These are phyloP conservation scores for Fraxinus xanthoxyloides DNA, from an alignment of 305 asterid genomes.

Conservation along the genomic window DNA sequence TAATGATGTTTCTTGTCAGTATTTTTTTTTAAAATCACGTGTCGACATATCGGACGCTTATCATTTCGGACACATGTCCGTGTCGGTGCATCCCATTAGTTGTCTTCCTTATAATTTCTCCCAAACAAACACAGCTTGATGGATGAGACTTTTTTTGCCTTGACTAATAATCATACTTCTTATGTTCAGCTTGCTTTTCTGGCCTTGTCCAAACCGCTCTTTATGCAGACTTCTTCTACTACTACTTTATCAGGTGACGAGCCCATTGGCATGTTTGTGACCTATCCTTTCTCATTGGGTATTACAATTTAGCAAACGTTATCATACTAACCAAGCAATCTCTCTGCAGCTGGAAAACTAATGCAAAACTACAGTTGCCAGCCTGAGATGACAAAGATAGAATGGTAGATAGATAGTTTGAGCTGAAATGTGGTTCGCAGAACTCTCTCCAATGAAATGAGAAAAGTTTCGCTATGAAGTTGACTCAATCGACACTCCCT, in stretches of 20 bases:
- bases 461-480: conserved; percentile 25
- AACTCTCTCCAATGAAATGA: not conserved
- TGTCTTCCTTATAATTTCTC: not conserved
- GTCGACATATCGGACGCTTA: no score
- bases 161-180: conserved; percentile 14
- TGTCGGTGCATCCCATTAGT: not conserved
- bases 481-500: conserved; percentile 2
- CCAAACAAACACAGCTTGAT: not conserved
- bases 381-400: conserved; percentile 41
- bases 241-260: conserved; percentile 67
- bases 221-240: conserved; percentile 83
- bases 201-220: conserved; percentile 76
- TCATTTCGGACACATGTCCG: no score
- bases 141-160: conserved; percentile 1
- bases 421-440: conserved; percentile 7
- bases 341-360: conserved; percentile 69
- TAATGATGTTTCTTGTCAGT: no score
- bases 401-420: conserved; percentile 2
- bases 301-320: not conserved
- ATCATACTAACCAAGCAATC: not conserved
- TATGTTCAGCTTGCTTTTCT: conserved; percentile 52
- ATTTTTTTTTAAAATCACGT: no score
- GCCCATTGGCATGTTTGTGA: conserved; percentile 4
- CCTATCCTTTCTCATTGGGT: not conserved
- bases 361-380: conserved; percentile 63